A percentile compares a stretch with the other conserved stretches of the same genome.
These are phyloP conservation scores for Cladosporium sp. DNA, from an alignment of 2,329 filamentous ascomycete species.

Conservation along the genomic window DNA sequence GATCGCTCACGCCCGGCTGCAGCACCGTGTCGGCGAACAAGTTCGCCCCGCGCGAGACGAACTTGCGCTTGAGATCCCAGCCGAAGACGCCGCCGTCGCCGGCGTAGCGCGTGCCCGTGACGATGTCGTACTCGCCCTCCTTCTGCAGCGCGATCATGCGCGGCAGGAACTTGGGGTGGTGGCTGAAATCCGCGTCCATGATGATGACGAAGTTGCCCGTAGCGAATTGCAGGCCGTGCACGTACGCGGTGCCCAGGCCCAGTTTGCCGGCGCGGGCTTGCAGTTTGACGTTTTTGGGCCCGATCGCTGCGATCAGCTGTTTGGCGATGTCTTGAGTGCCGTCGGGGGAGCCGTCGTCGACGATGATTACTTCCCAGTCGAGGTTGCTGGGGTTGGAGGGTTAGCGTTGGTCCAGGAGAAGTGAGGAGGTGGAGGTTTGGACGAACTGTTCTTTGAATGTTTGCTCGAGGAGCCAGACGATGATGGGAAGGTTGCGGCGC, in stretches of 20 bases:
- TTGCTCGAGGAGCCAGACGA: conserved; percentile 87
- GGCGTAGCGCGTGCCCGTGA: conserved; percentile 93
- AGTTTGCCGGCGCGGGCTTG: conserved; percentile 91
- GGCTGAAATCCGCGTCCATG: conserved; percentile 99
- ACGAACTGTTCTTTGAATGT: conserved; percentile 84
- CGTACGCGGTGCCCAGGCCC: conserved; percentile 93
- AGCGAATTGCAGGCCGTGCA: conserved; percentile 85
- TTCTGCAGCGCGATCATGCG: conserved; percentile 84
- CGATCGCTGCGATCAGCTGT: conserved; percentile 85
- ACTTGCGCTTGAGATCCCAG: conserved; percentile 81
- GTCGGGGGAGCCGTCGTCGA: conserved; percentile 97
- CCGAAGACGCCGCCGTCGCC: conserved; percentile 82
- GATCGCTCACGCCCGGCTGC: conserved; percentile 86
- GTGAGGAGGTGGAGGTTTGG: background rate
- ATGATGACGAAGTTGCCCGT: conserved; percentile 97
- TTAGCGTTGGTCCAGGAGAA: background rate
- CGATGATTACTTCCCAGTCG: conserved; percentile 95
- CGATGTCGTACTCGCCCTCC: conserved; percentile 82
- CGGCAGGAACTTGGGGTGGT: conserved; percentile 98
- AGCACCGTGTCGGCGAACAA: conserved; percentile 93
- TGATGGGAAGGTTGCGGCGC: conserved; percentile 92
- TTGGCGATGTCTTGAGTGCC: conserved; percentile 86
- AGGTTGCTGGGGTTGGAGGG: conserved; percentile 61
- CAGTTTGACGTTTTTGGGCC: conserved; percentile 69
- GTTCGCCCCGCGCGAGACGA: conserved; percentile 84